phyloP scores from a whole-genome alignment of 257 asterid species.

The Jasminum sambac region DNA sequence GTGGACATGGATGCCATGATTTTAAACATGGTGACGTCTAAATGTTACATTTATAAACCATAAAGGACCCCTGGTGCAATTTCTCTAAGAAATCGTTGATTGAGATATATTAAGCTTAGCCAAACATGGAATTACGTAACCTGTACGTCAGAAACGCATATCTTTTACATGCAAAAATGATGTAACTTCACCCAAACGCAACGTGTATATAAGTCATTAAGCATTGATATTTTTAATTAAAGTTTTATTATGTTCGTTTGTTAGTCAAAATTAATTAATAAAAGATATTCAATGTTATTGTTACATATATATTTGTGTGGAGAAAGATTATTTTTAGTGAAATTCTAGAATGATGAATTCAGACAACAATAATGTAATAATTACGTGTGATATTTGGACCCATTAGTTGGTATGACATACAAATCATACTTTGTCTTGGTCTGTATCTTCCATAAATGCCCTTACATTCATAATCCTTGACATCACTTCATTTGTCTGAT shows the following conservation, averaged over 20 bases:
- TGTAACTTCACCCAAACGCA: not conserved
- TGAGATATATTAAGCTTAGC: too few species aligned
- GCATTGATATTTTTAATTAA: too few species aligned
- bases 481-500: not conserved
- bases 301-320: too few species aligned
- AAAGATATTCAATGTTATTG: too few species aligned
- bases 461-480: not conserved
- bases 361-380: not conserved
- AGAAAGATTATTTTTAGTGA: not conserved
- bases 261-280: not conserved
- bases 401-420: not conserved
- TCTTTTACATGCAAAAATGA: not conserved
- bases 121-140: too few species aligned
- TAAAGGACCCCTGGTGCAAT: too few species aligned
- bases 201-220: not conserved
- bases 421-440: not conserved
- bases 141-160: not conserved
- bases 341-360: not conserved
- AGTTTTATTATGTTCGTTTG: not conserved
- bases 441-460: not conserved
- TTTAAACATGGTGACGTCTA: too few species aligned
- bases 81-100: too few species aligned
- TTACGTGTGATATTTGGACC: not conserved
- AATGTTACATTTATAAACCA: too few species aligned
- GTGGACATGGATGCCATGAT: too few species aligned